Evolutionary conservation across 108 stramenopile genomes (phyloP).

Genomic region (Mayamaea pseudoterrestris): DNA sequence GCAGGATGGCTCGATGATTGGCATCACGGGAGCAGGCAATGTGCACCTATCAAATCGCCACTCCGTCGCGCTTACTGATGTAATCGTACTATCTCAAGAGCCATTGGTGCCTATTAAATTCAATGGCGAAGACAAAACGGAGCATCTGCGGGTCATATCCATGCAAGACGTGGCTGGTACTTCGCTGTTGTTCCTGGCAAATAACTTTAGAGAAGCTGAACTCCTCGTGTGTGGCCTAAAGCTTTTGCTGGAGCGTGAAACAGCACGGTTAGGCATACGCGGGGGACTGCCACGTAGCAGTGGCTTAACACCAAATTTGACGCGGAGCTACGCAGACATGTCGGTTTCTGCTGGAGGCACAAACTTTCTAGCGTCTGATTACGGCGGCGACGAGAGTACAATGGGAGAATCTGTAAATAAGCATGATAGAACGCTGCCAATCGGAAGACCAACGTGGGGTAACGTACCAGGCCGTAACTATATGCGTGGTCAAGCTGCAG

Average conservation of each 20-base stretch:
- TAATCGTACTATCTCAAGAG: constrained; percentile 44
- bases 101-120: constrained; percentile 27
- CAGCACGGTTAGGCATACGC: constrained; percentile 50
- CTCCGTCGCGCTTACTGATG: constrained; percentile 66
- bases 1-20: constrained; percentile 10
- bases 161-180: constrained; percentile 46
- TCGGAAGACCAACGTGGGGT: constrained; percentile 26
- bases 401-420: no score
- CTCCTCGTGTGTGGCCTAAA: constrained; percentile 63
- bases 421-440: no score
- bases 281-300: constrained; percentile 42
- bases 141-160: constrained; percentile 52
- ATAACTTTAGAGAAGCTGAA: constrained; percentile 53
- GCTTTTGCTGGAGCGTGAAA: constrained; percentile 63
- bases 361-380: not conserved
- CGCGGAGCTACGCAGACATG: no score
- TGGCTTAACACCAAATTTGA: no score
- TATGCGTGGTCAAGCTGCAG: constrained; percentile 33
- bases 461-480: constrained; percentile 35
- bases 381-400: constrained; percentile 3
- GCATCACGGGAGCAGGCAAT: constrained; percentile 26
- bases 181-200: constrained; percentile 55
- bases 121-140: constrained; percentile 43
- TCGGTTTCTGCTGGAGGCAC: constrained; percentile 20
- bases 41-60: constrained; percentile 63